A percentile compares a stretch with the other conserved stretches of the same genome.
phyloP scores from a whole-genome alignment of 1,139 yeast species.

The Blastobotrys apis region DNA sequence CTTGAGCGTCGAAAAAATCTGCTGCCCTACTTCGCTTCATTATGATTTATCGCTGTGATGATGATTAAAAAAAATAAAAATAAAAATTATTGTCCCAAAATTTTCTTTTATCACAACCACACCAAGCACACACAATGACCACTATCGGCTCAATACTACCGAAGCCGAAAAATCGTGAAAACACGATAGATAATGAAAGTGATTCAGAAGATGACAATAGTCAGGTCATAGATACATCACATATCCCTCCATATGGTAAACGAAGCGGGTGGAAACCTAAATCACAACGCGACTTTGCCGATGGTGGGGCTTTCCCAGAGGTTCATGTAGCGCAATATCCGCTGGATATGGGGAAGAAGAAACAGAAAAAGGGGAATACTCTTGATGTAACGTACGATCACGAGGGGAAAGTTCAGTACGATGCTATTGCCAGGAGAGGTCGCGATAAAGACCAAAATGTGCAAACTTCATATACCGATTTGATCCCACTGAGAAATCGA shows the following conservation, averaged over 20 bases:
- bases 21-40: conserved; percentile 20
- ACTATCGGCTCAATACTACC: conserved; percentile 27
- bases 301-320: conserved; percentile 39
- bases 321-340: conserved; percentile 36
- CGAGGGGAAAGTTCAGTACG: conserved; percentile 36
- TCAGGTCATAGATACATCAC: not conserved
- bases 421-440: conserved; percentile 37
- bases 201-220: not conserved
- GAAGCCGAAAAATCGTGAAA: conserved; percentile 22
- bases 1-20: conserved; percentile 19
- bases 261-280: conserved; percentile 33
- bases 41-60: not conserved
- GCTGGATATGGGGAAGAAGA: conserved; percentile 31
- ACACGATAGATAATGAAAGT: not conserved
- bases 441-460: conserved; percentile 33
- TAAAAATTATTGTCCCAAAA: conserved; percentile 9
- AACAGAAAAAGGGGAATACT: conserved; percentile 22
- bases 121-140: conserved; percentile 7
- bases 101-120: conserved; percentile 1
- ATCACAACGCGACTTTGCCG: conserved; percentile 32
- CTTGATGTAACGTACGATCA: conserved; percentile 33
- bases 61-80: not conserved
- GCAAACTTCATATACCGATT: conserved; percentile 41
- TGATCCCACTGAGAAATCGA: conserved; percentile 47
- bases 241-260: conserved; percentile 33